phyloP scores from a whole-genome alignment of 495 filamentous ascomycete genomes.

The Penicillium ochrochloron region DNA sequence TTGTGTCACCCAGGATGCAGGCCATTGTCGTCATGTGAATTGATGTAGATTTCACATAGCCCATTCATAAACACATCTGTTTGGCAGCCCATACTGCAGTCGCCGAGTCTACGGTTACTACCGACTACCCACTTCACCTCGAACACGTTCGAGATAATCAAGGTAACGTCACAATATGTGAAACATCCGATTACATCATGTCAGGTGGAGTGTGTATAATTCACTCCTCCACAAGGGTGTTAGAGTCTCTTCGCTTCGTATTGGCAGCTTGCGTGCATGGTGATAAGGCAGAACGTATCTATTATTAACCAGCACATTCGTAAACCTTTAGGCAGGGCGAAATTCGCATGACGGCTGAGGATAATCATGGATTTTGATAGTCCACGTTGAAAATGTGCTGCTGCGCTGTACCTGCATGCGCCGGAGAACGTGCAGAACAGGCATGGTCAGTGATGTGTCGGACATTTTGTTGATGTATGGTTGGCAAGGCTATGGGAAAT shows the following conservation, averaged over 20 bases:
- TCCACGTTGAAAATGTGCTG: background rate
- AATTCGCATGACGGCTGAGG: too few relatives aligned
- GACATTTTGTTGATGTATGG: background rate
- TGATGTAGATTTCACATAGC: background rate
- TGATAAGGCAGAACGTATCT: background rate
- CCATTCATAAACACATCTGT: background rate
- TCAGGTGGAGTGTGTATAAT: too few relatives aligned
- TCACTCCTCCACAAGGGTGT: too few relatives aligned
- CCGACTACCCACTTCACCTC: background rate
- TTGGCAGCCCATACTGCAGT: background rate
- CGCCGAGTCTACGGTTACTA: background rate
- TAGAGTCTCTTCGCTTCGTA: too few relatives aligned
- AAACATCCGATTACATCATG: too few relatives aligned
- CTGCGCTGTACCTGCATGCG: slow-evolving; percentile 2
- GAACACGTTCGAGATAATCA: background rate
- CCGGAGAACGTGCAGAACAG: slow-evolving; percentile 17
- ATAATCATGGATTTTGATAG: background rate
- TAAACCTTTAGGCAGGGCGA: too few relatives aligned
- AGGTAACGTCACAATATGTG: background rate
- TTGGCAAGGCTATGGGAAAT: background rate
- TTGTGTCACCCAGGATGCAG: slow-evolving; percentile 9
- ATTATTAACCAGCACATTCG: background rate
- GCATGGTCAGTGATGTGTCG: background rate
- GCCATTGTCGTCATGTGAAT: slow-evolving; percentile 3
- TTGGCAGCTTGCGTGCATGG: background rate